A percentile compares a stretch with the other conserved stretches of the same genome.
Evolutionary conservation across 1,139 yeast genomes (phyloP).

Genomic region (Pichia sp.): DNA sequence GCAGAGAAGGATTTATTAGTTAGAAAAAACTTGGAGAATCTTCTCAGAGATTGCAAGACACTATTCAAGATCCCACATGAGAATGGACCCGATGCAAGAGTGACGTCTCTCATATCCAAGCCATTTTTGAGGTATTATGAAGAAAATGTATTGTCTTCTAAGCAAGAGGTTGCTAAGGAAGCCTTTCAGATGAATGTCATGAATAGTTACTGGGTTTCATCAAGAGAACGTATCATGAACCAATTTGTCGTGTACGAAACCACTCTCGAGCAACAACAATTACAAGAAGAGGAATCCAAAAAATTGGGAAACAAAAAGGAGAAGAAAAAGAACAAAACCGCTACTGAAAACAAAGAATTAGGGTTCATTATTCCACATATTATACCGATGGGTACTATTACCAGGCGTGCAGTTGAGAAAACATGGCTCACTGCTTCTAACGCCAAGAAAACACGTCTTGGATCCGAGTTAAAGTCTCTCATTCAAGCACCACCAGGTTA

Average conservation of each 20-base stretch:
- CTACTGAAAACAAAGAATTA: slow-evolving; percentile 30
- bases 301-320: neutral
- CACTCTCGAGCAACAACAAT: slow-evolving; percentile 2
- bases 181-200: slow-evolving; percentile 71
- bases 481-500: slow-evolving; percentile 85
- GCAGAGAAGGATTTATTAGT: slow-evolving; percentile 11
- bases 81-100: slow-evolving; percentile 68
- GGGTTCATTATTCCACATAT: slow-evolving; percentile 82
- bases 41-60: slow-evolving; percentile 9
- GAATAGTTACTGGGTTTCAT: slow-evolving; percentile 91
- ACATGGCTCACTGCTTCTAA: slow-evolving; percentile 98
- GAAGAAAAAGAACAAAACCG: too few species aligned
- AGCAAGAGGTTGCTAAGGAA: slow-evolving; percentile 64
- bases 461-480: slow-evolving; percentile 88
- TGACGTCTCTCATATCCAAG: slow-evolving; percentile 77
- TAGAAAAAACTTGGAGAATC: slow-evolving; percentile 19
- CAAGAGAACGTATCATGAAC: slow-evolving; percentile 71
- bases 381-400: slow-evolving; percentile 92
- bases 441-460: slow-evolving; percentile 77
- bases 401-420: slow-evolving; percentile 93
- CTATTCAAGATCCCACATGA: slow-evolving; percentile 85
- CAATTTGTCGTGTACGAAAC: slow-evolving; percentile 69
- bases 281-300: slow-evolving; percentile 24
- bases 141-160: slow-evolving; percentile 63
- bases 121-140: slow-evolving; percentile 67